phyloP scores from a whole-genome alignment of 2,329 filamentous ascomycete genomes.

The Talaromyces sp. region DNA sequence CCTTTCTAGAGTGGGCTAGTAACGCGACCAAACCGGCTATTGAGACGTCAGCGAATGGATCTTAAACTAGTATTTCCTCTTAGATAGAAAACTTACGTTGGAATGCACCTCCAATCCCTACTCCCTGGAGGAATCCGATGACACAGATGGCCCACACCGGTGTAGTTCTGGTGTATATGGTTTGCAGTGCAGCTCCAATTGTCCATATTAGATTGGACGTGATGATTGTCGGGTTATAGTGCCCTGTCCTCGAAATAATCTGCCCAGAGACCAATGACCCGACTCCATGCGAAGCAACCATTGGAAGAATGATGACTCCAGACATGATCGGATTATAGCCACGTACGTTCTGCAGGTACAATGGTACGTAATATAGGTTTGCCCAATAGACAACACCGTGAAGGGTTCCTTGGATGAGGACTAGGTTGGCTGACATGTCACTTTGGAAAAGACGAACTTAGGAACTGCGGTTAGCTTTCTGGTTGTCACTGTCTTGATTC shows the following conservation, averaged over 20 bases:
- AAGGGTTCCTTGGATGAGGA: constrained; percentile 19
- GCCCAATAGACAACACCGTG: constrained; percentile 19
- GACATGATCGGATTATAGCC: constrained; percentile 2
- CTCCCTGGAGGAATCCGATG: constrained; percentile 7
- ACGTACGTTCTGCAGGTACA: constrained; percentile 8
- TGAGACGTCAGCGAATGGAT: not conserved
- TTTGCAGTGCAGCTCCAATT: constrained; percentile 3
- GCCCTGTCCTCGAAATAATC: constrained; percentile 3
- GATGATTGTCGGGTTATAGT: constrained; percentile 6
- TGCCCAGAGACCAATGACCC: constrained; percentile 1
- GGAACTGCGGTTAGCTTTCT: not conserved
- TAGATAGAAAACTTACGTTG: constrained; percentile 1
- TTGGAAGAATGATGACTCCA: constrained; percentile 4
- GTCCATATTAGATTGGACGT: constrained; percentile 2
- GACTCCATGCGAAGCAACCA: constrained; percentile 7
- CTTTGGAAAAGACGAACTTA: constrained; percentile 20
- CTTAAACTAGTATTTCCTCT: not conserved
- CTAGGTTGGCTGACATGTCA: constrained; percentile 22
- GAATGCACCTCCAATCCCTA: constrained; percentile 5
- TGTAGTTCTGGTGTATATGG: constrained; percentile 1
- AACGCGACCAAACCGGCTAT: constrained; percentile 3
- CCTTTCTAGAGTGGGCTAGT: constrained; percentile 7
- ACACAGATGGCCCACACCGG: constrained; percentile 5
- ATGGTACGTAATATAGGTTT: constrained; percentile 17
- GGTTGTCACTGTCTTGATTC: not conserved